A percentile compares a stretch with the other conserved stretches of the same genome.
phyloP scores from a whole-genome alignment of 768 basidiomycete species.

The Royoungia palumana region DNA sequence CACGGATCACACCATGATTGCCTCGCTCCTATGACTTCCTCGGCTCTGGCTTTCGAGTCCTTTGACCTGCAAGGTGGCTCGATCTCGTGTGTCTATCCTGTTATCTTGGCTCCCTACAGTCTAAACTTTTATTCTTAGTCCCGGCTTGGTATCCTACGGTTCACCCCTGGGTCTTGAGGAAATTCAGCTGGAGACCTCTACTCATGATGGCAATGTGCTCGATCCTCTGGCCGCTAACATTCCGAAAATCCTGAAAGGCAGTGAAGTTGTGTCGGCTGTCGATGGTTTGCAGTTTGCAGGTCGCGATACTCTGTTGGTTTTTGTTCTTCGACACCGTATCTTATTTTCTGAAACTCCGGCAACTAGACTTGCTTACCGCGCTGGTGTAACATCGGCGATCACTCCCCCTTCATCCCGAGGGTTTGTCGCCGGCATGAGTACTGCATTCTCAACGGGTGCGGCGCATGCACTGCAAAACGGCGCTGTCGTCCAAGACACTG shows the following conservation, averaged over 20 bases:
- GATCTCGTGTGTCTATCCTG: slow-evolving; percentile 40
- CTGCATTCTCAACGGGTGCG: slow-evolving; percentile 54
- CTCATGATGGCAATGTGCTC: slow-evolving; percentile 54
- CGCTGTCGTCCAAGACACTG: slow-evolving; percentile 58
- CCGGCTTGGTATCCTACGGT: slow-evolving; percentile 43
- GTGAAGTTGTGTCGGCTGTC: slow-evolving; percentile 52
- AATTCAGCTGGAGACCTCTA: slow-evolving; percentile 50
- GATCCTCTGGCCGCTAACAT: slow-evolving; percentile 37
- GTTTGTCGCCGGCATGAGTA: slow-evolving; percentile 55
- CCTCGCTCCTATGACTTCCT: slow-evolving; percentile 10
- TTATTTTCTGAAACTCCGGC: slow-evolving; percentile 2
- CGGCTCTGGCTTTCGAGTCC: slow-evolving; percentile 29
- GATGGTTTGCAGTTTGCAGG: slow-evolving; percentile 73
- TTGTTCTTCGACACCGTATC: not conserved
- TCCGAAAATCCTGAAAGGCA: slow-evolving; percentile 35
- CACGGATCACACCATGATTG: slow-evolving; percentile 36
- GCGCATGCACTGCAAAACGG: slow-evolving; percentile 52
- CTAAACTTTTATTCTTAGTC: slow-evolving; percentile 30
- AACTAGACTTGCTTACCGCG: slow-evolving; percentile 61
- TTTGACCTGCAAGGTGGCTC: slow-evolving; percentile 68
- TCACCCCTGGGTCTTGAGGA: slow-evolving; percentile 52
- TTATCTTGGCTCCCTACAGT: not conserved
- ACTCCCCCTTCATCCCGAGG: slow-evolving; percentile 51
- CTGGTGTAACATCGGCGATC: slow-evolving; percentile 62
- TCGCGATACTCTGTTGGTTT: slow-evolving; percentile 50